These are phyloP conservation scores for Aristolochia californica DNA, from an alignment of 164 flowering plant species.

Conservation along the genomic window DNA sequence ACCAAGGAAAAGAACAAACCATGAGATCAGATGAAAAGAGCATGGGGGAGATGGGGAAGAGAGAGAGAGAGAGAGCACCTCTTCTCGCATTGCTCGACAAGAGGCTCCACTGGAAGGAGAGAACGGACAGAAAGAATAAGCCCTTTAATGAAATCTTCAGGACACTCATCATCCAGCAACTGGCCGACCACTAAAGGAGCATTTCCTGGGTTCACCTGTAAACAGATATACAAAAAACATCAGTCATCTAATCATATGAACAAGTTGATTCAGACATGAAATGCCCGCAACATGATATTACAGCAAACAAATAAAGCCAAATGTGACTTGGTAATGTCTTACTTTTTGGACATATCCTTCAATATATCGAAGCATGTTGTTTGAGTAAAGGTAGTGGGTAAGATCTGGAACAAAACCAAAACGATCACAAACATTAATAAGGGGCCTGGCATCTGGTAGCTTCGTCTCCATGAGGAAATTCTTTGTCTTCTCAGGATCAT, in stretches of 20 bases:
- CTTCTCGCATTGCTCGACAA: slow-evolving; percentile 96
- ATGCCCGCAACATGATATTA: background rate
- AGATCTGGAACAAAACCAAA: slow-evolving; percentile 99
- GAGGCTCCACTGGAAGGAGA: slow-evolving; percentile 97
- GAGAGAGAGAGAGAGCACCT: slow-evolving; percentile 32
- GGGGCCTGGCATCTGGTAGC: slow-evolving; percentile 98
- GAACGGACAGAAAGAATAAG: slow-evolving; percentile 51
- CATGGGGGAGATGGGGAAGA: background rate
- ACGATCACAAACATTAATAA: slow-evolving; percentile 98
- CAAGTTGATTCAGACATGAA: background rate
- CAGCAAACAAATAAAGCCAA: background rate
- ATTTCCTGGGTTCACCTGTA: slow-evolving; percentile 94
- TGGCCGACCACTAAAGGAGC: slow-evolving; percentile 99
- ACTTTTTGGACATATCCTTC: slow-evolving; percentile 99
- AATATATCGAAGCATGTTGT: slow-evolving; percentile 97
- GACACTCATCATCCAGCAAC: slow-evolving; percentile 97
- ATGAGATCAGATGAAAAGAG: slow-evolving; percentile 7
- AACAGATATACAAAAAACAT: background rate
- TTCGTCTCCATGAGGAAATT: slow-evolving; percentile 98
- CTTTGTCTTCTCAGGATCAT: slow-evolving; percentile 94
- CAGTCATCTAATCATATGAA: background rate
- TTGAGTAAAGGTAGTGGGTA: slow-evolving; percentile 86
- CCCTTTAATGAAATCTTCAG: slow-evolving; percentile 99
- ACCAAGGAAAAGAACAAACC: slow-evolving; percentile 1
- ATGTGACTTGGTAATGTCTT: slow-evolving; percentile 4